Evolutionary conservation across 176 grass and related monocot genomes (phyloP), one percentile per base, ranked within the genome.

Genomic region (Rhynchospora breviuscula): DNA sequence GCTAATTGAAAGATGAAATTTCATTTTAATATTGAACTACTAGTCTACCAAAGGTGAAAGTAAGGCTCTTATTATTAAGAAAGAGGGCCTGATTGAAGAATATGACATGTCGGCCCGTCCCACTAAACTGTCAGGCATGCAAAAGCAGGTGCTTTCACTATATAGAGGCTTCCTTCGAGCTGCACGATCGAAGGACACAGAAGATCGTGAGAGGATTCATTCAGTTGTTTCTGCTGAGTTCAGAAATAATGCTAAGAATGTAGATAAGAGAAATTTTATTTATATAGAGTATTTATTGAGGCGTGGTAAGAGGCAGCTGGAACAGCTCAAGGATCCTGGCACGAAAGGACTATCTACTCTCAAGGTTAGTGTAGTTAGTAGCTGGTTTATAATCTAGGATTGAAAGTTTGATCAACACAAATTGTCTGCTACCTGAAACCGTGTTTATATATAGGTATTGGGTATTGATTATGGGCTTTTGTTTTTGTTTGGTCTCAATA

Each of bases 231-330:
- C 86, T 1, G 67, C 67, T 17, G 91, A 93, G 82, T 95, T 99
- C 59, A 90, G 14, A 52, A 87, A 86, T 10, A 99, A 99, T 83
- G 91, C 91, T 11, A 89, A 14, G 72, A 88, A 40, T 68, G 91
- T 99, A 15, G 96, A 95, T 61, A 89, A 87, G 13, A 91, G 83
- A 81, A 93, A 95, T 86, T 95, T 99, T 85, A 54, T 99, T 64
- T 93, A 99, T 88, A 95, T 95, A 58, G 96, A 99, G 71, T 93
- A 99, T 85, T 84, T 99, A 77, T 62, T 99, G 67, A 93, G 96
- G 62, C 88, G 88, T 66, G 96, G 96, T 75, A 95, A 93, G 82
- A 89, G 47, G 46, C 96, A 99, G 86, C 89, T 99, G 23, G 91
- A 99, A 26, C 96, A 99, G 85, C 92, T 98, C 33, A 98, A 91